Base-by-base conservation (phyloP, 495 filamentous ascomycete genomes). In the Aspergillus avenaceus region DNA sequence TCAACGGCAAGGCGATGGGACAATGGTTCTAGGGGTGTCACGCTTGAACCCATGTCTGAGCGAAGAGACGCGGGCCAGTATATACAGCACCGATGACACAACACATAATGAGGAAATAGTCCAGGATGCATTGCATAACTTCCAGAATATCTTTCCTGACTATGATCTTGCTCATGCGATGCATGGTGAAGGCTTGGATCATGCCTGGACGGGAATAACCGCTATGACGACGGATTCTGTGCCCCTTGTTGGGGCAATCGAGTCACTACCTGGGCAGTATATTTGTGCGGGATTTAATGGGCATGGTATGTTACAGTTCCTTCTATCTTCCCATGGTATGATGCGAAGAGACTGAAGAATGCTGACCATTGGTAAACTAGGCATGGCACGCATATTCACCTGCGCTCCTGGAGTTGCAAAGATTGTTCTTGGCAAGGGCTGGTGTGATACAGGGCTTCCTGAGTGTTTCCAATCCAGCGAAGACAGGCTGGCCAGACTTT, bases 221-320 rank as follows among this genome's bases (percentile, higher is more conserved):
- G 62, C 58, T 8, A 65, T 68, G 65, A 68, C 65, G 1, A 57
- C 60, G 0, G 65, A 68, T 45, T 60, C 53, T 18, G 63, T 68
- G 12, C 65, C 65, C 0, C 59, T 65, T 44, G 56, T 68, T n/a
- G 65, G 65, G 1, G 47, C 54, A 0, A 61, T 68, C 25, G 58
- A 60, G 7, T 54, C 52, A 0, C 44, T 63, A 0, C 55, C 57
- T 11, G 65, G 65, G 7, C 65, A 68, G 21, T 68, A 58, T 41
- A 60, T 68, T 4, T 68, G 65, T 54, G 65, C 65, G 14, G 65
- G 65, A 8, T 68, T 68, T 29, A 65, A 65, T 45, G 65, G 65
- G 0, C 65, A 68, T 54, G 65, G 65, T 60, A 32, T 22, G 59
- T 44, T 19, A 5, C n/a, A 38, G 18, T 14, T 8, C 4, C 28